phyloP scores from a whole-genome alignment of 306 rosid species.

The Fragaria vesca region DNA sequence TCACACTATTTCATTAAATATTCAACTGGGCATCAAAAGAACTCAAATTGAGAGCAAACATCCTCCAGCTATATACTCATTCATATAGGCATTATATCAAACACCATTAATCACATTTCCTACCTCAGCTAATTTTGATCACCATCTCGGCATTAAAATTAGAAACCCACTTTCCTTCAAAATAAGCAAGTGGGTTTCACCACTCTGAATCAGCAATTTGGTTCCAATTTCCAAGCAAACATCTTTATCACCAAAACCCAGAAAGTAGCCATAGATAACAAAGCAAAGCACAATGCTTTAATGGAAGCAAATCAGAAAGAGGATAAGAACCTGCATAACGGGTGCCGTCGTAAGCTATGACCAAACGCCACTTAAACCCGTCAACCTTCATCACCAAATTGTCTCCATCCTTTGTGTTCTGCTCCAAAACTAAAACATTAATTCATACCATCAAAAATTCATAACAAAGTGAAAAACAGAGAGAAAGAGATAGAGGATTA shows the following conservation, averaged over 20 bases:
- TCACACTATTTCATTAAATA: background rate
- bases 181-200: background rate
- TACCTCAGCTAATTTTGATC: background rate
- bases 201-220: background rate
- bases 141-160: background rate
- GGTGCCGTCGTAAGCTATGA: conserved; percentile 83
- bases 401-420: conserved; percentile 32
- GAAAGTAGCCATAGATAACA: background rate
- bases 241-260: background rate
- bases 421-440: conserved; percentile 14
- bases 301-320: background rate
- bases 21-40: background rate
- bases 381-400: conserved; percentile 28
- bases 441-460: background rate
- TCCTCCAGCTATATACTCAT: background rate
- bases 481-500: conserved; percentile 5
- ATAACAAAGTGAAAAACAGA: background rate
- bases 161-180: background rate
- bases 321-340: conserved; percentile 54
- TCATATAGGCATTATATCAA: background rate
- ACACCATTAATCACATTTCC: conserved; percentile 10
- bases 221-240: conserved; percentile 1
- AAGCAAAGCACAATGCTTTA: background rate
- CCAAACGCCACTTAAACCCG: conserved; percentile 73
- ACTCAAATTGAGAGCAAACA: background rate